Evolutionary conservation across 2,329 filamentous ascomycete species (phyloP), one percentile per base, ranked within the genome.

Genomic region (Leptosphaerulina australis): DNA sequence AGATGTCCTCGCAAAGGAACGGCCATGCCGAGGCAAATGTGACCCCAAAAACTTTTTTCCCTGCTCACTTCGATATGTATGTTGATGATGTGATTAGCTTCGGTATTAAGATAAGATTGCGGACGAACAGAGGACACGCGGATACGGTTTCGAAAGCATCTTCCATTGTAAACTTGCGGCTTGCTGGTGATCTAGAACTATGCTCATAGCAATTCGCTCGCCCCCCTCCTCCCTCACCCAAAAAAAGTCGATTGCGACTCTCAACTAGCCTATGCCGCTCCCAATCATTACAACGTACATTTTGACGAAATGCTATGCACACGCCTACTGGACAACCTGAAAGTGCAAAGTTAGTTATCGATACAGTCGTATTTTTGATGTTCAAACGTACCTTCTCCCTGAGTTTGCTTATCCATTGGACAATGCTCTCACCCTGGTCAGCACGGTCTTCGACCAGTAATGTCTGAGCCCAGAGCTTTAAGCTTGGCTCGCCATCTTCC

Each of bases 391-490:
- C 94, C 90, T 97, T 99, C 81, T 97, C 94, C 75, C 93, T 83
- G 74, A 99, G 76, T 66, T 84, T 86, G 48, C 91, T 91, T 80
- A 97, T 87, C 87, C 91, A 99, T 76, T 97, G 93, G 64, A 88
- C 87, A 68, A 94, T 87, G 71, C 92, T 96, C 76, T 96, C 87
- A 39, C 91, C 88, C 77, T 97, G 91, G 71, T 99, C 94, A 46
- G 93, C 91, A 60, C 93, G 82, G 75, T 99, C 94, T 75, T 99
- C 94, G 36, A 99, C 88, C 65, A 99, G 78, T 74, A 97, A 80
- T 33, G 94, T 97, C 80, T 97, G 93, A 34, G 94, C 94, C 94
- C 94, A 99, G 57, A 97, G 79, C 76, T 95, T 92, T 72, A 99
- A 78, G 66, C 90, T 93, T 24, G 94, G 94, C 76, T 99, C 94